These are phyloP conservation scores for Beauveria australis DNA, from an alignment of 2,329 filamentous ascomycete genomes.

Conservation along the genomic window DNA sequence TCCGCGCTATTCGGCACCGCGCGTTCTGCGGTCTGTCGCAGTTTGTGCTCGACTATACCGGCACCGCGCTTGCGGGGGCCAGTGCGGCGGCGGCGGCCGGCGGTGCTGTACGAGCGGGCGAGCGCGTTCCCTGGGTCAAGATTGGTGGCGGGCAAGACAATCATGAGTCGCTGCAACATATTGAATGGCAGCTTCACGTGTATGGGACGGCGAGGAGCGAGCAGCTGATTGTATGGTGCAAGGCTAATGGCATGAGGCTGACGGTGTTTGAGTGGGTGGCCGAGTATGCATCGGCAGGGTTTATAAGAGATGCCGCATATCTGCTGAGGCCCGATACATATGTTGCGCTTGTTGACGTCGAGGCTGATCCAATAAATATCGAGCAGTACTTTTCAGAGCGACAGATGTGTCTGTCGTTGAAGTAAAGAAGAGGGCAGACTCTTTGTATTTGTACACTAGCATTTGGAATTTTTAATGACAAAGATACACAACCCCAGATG, in stretches of 20 bases:
- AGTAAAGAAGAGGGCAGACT: background rate
- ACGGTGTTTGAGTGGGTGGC: conserved; percentile 3
- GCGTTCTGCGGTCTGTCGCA: background rate
- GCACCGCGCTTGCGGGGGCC: background rate
- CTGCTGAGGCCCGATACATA: conserved; percentile 9
- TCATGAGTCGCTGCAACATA: background rate
- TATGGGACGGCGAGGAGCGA: background rate
- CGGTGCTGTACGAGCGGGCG: background rate
- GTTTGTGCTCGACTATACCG: background rate
- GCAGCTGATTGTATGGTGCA: background rate
- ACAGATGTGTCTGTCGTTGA: background rate
- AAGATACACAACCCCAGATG: background rate
- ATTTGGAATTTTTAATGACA: rapidly evolving
- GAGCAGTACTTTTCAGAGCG: background rate
- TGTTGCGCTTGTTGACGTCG: background rate
- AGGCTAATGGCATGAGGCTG: background rate
- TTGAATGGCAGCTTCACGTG: conserved; percentile 9
- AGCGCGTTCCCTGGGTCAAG: conserved; percentile 5
- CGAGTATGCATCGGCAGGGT: background rate
- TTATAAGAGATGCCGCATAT: background rate
- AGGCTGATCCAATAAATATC: background rate
- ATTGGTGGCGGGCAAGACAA: background rate
- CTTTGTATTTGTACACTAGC: background rate
- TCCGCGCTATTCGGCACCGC: background rate
- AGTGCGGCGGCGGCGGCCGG: too few relatives aligned